A percentile compares a stretch with the other conserved stretches of the same genome.
phyloP scores from a whole-genome alignment of 441 rosid genomes.

The Flueggea neowawraea region DNA sequence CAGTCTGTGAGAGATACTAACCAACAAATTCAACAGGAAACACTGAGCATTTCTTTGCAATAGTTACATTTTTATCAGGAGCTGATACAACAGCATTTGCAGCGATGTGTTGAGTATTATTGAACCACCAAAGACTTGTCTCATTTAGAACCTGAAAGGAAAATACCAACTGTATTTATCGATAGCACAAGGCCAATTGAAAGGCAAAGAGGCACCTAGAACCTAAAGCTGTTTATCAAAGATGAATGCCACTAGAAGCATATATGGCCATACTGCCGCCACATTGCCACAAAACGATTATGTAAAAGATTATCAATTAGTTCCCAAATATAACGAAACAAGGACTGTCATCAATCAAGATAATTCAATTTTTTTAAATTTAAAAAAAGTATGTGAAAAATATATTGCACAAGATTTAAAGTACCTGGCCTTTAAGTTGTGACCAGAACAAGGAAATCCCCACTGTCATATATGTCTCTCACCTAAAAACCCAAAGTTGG shows the following conservation, averaged over 20 bases:
- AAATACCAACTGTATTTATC: not conserved
- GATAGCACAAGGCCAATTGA: too few relatives aligned
- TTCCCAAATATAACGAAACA: too few relatives aligned
- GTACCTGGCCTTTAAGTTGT: constrained; percentile 97
- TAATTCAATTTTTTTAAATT: too few relatives aligned
- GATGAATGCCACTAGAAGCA: too few relatives aligned
- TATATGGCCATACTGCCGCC: too few relatives aligned
- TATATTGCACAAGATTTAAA: not conserved
- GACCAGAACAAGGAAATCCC: constrained; percentile 82
- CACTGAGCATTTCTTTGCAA: constrained; percentile 86
- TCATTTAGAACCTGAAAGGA: constrained; percentile 77
- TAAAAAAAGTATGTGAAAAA: not conserved
- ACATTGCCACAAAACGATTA: too few relatives aligned
- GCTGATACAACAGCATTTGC: constrained; percentile 72
- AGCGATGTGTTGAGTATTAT: constrained; percentile 63
- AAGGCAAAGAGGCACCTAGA: too few relatives aligned
- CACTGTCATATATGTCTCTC: constrained; percentile 83
- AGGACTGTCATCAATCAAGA: too few relatives aligned
- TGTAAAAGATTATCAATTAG: too few relatives aligned
- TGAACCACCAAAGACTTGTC: constrained; percentile 96
- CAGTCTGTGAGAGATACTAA: constrained; percentile 29
- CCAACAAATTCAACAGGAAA: constrained; percentile 98
- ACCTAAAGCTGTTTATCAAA: too few relatives aligned
- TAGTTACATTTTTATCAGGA: constrained; percentile 88
- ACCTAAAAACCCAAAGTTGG: constrained; percentile 42